A percentile compares a stretch with the other conserved stretches of the same genome.
phyloP scores from a whole-genome alignment of 352 stramenopile genomes.

The Halophytophthora batemanensis region DNA sequence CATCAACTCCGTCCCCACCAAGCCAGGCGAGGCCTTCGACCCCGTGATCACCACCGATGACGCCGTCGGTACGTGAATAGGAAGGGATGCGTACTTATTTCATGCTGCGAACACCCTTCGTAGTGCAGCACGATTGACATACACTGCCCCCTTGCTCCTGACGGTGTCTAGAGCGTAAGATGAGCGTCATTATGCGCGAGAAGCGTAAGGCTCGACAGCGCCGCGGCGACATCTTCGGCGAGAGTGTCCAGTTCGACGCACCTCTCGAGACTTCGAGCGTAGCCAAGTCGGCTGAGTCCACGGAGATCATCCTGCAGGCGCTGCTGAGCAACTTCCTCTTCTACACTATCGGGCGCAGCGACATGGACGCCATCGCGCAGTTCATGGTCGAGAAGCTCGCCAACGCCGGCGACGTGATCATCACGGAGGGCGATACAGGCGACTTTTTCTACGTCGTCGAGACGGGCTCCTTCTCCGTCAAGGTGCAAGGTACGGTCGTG shows the following conservation, averaged over 20 bases:
- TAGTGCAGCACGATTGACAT: too few species aligned
- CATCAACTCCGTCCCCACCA: slow-evolving; percentile 56
- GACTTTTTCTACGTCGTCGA: slow-evolving; percentile 85
- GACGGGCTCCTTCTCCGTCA: slow-evolving; percentile 84
- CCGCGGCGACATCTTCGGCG: slow-evolving; percentile 67
- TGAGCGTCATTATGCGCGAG: slow-evolving; percentile 63
- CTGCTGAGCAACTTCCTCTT: slow-evolving; percentile 70
- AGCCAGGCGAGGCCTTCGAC: slow-evolving; percentile 44
- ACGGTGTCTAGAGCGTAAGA: slow-evolving; percentile 33
- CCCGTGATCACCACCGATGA: slow-evolving; percentile 31
- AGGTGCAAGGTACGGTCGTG: slow-evolving; percentile 78
- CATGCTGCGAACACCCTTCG: too few species aligned
- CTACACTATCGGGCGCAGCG: slow-evolving; percentile 47
- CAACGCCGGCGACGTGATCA: slow-evolving; percentile 40
- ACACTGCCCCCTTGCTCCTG: too few species aligned
- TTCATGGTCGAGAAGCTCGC: slow-evolving; percentile 52
- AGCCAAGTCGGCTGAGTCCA: slow-evolving; percentile 44
- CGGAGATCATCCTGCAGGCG: slow-evolving; percentile 47
- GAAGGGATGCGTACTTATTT: too few species aligned
- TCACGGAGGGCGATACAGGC: slow-evolving; percentile 59
- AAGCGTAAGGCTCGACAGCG: slow-evolving; percentile 56
- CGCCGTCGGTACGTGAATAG: slow-evolving; percentile 21
- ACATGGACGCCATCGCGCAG: slow-evolving; percentile 51
- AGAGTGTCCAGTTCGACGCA: slow-evolving; percentile 62
- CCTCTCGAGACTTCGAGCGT: slow-evolving; percentile 35